A percentile compares a stretch with the other conserved stretches of the same genome.
These are phyloP conservation scores for Aspergillus hortae DNA, from an alignment of 2,329 filamentous ascomycete genomes.

Conservation along the genomic window DNA sequence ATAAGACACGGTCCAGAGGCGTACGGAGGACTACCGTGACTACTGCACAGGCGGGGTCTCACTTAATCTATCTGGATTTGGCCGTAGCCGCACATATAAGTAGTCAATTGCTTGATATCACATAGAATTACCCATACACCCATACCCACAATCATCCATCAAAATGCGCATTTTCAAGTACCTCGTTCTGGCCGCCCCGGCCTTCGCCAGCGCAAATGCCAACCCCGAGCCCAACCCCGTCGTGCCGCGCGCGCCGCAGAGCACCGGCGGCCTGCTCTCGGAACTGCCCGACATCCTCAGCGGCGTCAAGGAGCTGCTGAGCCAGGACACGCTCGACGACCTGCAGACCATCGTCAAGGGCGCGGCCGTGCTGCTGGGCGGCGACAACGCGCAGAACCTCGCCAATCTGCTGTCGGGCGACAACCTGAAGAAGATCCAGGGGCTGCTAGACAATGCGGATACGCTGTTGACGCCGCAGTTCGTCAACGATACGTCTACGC, in stretches of 20 bases:
- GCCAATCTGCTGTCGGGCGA: slow-evolving; percentile 21
- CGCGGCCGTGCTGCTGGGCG: slow-evolving; percentile 26
- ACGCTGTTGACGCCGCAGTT: slow-evolving; percentile 24
- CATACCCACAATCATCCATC: background rate
- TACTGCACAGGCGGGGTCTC: background rate
- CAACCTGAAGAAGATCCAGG: slow-evolving; percentile 22
- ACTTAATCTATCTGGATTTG: background rate
- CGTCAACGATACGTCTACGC: slow-evolving; percentile 27
- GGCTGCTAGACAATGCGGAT: slow-evolving; percentile 25
- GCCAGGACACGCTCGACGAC: slow-evolving; percentile 21
- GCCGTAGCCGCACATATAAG: slow-evolving; percentile 5
- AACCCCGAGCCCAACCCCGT: slow-evolving; percentile 20
- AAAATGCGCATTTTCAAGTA: slow-evolving; percentile 17
- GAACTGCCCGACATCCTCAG: slow-evolving; percentile 24
- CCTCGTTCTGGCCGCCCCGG: slow-evolving; percentile 16
- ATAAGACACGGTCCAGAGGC: background rate
- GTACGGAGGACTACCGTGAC: background rate
- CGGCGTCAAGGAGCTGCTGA: slow-evolving; percentile 26
- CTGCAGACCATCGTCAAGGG: slow-evolving; percentile 24
- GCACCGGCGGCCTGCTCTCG: slow-evolving; percentile 20
- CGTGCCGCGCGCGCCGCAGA: slow-evolving; percentile 17
- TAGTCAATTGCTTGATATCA: background rate
- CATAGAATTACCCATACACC: background rate
- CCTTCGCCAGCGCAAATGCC: slow-evolving; percentile 15
- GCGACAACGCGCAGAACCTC: slow-evolving; percentile 26